phyloP scores from a whole-genome alignment of 2,329 filamentous ascomycete genomes.

The Ophiostoma quercus region DNA sequence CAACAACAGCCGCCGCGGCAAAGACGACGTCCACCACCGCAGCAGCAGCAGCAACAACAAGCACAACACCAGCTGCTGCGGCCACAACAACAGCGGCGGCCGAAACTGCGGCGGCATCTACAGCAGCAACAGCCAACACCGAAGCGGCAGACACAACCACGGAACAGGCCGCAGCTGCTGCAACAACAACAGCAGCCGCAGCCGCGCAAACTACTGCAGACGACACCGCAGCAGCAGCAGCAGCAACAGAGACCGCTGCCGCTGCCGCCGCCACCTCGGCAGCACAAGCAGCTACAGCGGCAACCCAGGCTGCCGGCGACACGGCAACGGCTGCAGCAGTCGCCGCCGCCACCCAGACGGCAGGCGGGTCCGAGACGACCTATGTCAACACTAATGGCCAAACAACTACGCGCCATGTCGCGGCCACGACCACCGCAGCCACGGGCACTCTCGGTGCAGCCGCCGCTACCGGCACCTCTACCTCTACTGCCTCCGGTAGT shows the following conservation, averaged over 20 bases:
- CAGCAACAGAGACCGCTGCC: not conserved
- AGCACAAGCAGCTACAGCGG: not conserved
- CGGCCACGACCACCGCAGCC: slow-evolving; percentile 5
- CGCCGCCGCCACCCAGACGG: not conserved
- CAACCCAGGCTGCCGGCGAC: not conserved
- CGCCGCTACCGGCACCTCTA: not conserved
- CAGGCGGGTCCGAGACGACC: not conserved
- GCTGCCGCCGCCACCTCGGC: not conserved
- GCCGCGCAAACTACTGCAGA: not conserved
- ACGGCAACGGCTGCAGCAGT: not conserved
- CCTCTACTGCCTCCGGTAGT: not conserved
- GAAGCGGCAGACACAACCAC: not conserved
- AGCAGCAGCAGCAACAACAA: slow-evolving; percentile 8
- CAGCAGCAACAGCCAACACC: not conserved
- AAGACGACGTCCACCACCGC: not conserved
- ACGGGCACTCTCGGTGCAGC: slow-evolving; percentile 9
- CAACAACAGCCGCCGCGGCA: slow-evolving; percentile 5
- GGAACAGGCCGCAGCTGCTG: not conserved
- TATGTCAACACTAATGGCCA: slow-evolving; percentile 18
- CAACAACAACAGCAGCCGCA: not conserved
- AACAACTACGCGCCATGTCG: slow-evolving; percentile 5
- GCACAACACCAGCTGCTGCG: not conserved
- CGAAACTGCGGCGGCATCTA: not conserved
- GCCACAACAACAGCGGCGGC: not conserved
- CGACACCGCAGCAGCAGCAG: not conserved